Base-by-base conservation (phyloP, 2,329 filamentous ascomycete species). In the Fonsecaea multimorphosa region DNA sequence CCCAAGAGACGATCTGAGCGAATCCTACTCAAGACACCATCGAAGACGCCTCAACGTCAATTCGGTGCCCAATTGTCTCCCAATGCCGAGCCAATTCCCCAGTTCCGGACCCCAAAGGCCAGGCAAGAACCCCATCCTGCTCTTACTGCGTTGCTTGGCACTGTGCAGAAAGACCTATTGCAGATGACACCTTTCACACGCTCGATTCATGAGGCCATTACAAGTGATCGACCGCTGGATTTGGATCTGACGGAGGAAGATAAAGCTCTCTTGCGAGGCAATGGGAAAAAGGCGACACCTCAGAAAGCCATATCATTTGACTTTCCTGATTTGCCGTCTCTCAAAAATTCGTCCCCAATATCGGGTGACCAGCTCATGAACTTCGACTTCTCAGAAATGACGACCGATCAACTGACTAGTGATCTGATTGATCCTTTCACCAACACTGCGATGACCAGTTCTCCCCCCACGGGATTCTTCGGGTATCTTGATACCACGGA, bases 261-360 rank as follows among this genome's bases (percentile, higher is more conserved):
- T 6, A 61, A 64, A 24, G 36, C 36, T n/a, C 58, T 29, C 32
- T 36, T 38, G 44, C 61, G 46, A 16, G 44, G 31, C n/a, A 34
- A 36, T n/a, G 63, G 56, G 85, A 89, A 66, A 80, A 79, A 9
- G 80, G 82, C 61, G 74, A 81, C 51, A 82, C 85, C 71, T 78
- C 60, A 66, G 29, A 68, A 67, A 58, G 58, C 62, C 12, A 59
- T 65, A 36, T 56, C 58, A 27, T 76, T 74, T 29, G 80, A 83
- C 46, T 80, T 80, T 63, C 70, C 72, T 3, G 74, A 72, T 36
- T 64, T 80, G 12, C 76, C 78, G 6, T 70, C 74, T 63, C 62
- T 71, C 29, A 67, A 71, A 57, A 63, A 63, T 32, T 72, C 70
- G 11, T 72, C 71, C 19, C 68, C 69, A 2, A 63, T 68, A 44